Percentiles rank a stretch among this genome's conserved stretches.
phyloP scores from a whole-genome alignment of 768 basidiomycete genomes.

The Hericium rajendrae region DNA sequence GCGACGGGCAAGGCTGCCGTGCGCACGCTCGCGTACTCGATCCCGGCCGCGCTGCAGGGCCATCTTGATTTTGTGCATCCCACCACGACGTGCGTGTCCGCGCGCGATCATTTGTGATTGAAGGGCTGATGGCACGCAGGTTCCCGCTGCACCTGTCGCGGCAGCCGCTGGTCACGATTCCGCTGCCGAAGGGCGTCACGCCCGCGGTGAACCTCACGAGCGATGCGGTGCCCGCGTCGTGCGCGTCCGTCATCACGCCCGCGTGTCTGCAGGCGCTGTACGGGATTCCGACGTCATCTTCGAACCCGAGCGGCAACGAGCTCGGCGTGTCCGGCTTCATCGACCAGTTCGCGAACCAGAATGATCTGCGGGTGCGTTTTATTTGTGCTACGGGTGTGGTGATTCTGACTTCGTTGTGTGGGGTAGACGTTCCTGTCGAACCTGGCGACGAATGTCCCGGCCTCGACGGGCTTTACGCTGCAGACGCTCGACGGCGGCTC shows the following conservation, averaged over 20 bases:
- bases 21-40: conserved; percentile 16
- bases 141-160: conserved; percentile 2
- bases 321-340: conserved; percentile 15
- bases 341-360: conserved; percentile 12
- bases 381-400: not conserved
- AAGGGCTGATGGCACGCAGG: not conserved
- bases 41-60: conserved; percentile 9
- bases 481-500: conserved; percentile 15
- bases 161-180: not conserved
- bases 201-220: not conserved
- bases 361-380: conserved; percentile 7
- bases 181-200: not conserved
- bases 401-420: not conserved
- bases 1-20: conserved; percentile 3
- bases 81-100: conserved; percentile 7
- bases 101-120: no score
- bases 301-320: conserved; percentile 7
- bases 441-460: conserved; percentile 7
- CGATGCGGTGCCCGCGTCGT: not conserved
- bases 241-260: conserved; percentile 11
- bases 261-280: conserved; percentile 16
- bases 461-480: conserved; percentile 8
- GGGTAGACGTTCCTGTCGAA: conserved; percentile 5
- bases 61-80: conserved; percentile 14
- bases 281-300: conserved; percentile 10